Percentiles rank a stretch among this genome's conserved stretches.
phyloP scores from a whole-genome alignment of 2,329 filamentous ascomycete species.

The Colletotrichum incanum region DNA sequence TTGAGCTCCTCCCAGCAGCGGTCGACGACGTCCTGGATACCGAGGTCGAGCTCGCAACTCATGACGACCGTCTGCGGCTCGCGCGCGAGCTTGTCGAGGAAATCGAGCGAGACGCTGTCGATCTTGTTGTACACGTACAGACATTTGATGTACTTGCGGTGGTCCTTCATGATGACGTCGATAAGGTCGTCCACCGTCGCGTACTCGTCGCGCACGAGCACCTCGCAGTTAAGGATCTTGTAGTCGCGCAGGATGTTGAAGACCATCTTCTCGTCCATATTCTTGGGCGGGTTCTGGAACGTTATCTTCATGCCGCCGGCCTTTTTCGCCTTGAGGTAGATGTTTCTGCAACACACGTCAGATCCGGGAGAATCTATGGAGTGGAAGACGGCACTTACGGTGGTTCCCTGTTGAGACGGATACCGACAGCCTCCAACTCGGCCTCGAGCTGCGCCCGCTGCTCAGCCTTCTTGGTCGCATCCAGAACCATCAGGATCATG shows the following conservation, averaged over 20 bases:
- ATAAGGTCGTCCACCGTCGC: slow-evolving; percentile 98
- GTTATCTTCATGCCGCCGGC: slow-evolving; percentile 99
- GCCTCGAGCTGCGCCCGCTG: slow-evolving; percentile 91
- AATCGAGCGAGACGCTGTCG: slow-evolving; percentile 93
- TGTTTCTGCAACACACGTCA: slow-evolving; percentile 75
- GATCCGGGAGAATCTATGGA: not conserved
- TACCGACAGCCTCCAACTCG: slow-evolving; percentile 95
- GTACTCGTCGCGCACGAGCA: slow-evolving; percentile 94
- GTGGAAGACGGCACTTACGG: slow-evolving; percentile 70
- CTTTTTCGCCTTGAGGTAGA: slow-evolving; percentile 96
- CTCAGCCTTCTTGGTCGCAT: slow-evolving; percentile 96
- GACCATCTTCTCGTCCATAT: slow-evolving; percentile 97
- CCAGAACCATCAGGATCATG: slow-evolving; percentile 95
- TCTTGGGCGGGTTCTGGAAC: slow-evolving; percentile 90
- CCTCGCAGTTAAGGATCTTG: slow-evolving; percentile 98
- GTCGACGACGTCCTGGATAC: slow-evolving; percentile 93
- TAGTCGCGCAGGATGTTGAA: slow-evolving; percentile 98
- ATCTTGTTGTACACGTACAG: slow-evolving; percentile 99
- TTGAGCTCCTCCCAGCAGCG: slow-evolving; percentile 94
- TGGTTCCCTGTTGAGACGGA: slow-evolving; percentile 90
- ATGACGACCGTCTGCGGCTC: slow-evolving; percentile 97
- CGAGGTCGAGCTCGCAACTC: slow-evolving; percentile 96
- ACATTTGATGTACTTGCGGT: slow-evolving; percentile 95
- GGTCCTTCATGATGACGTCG: slow-evolving; percentile 99
- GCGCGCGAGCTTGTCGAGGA: slow-evolving; percentile 90